Base-by-base conservation (phyloP, 2,329 filamentous ascomycete species). In the Pezicula carpinea region DNA sequence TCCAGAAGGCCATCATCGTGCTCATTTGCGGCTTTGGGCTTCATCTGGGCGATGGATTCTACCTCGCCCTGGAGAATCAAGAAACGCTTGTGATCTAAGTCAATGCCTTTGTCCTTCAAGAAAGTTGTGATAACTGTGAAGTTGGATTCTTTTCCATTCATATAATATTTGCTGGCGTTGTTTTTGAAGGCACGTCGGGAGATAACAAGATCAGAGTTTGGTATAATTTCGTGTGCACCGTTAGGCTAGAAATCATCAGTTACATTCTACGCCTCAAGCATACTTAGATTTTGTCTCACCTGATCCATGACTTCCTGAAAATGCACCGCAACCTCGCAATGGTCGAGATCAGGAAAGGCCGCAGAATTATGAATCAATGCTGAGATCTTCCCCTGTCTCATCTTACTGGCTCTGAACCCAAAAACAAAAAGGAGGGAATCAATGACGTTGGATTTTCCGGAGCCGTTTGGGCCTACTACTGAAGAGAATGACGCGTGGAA, bases 11-110 rank as follows among this genome's bases (percentile, higher is more conserved):
- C 93, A 60, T 99, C 93, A 51, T 99, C 93, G 62, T 97, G 92
- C 65, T 99, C 93, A 58, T 89, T 92, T 35, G 79, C 84, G 4
- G 95, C 93, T 67, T 99, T 99, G 15, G 95, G 78, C 69, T 99
- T 99, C 93, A 99, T 99, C 68, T 97, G 93, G 6, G 93, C 92
- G 63, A 99, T 99, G 0, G 92, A 96, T 66, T 99, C 93, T 49
- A 99, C 93, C 66, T 99, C 93, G 62, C 93, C 93, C 67, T 99
- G 93, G 10, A 99, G 73, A 62, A 99, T 99, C 45, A 99, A 72
- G 70, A 99, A 99, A 50, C 93, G 88, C 70, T 99, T 99, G 71
- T 99, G 93, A 61, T 99, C 93, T 18, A 99, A 76, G 69, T 99
- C 93, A 14, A 99, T 88, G 2, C 93, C 95, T 19, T 88, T 83